A percentile compares a stretch with the other conserved stretches of the same genome.
phyloP scores from a whole-genome alignment of 768 basidiomycete genomes.

The Tricholoma furcatifolium region DNA sequence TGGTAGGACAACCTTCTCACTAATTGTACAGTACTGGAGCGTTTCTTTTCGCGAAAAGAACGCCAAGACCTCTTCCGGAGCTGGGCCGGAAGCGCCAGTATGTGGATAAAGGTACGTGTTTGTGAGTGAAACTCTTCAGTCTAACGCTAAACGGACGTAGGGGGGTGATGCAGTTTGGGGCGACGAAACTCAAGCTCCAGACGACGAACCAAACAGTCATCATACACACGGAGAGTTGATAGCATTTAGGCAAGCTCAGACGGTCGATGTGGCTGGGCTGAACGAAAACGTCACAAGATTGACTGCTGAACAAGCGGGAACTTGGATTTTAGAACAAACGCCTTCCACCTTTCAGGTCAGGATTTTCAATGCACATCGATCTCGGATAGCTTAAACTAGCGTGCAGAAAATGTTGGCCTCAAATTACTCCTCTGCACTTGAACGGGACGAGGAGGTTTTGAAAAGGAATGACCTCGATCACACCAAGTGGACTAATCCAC shows the following conservation, averaged over 20 bases:
- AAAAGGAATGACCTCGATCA: slow-evolving; percentile 69
- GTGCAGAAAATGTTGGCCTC: slow-evolving; percentile 71
- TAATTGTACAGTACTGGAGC: slow-evolving; percentile 58
- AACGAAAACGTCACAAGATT: slow-evolving; percentile 49
- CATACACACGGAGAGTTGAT: slow-evolving; percentile 83
- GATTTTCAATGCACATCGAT: not conserved
- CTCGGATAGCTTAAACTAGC: slow-evolving; percentile 1
- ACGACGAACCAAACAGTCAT: slow-evolving; percentile 54
- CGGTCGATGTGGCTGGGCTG: slow-evolving; percentile 21
- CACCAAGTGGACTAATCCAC: slow-evolving; percentile 90
- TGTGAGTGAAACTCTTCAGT: not conserved
- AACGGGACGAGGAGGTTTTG: slow-evolving; percentile 66
- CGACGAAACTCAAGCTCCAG: slow-evolving; percentile 69
- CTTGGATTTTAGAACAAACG: slow-evolving; percentile 83
- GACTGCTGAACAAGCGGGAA: slow-evolving; percentile 71
- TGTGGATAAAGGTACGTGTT: slow-evolving; percentile 86
- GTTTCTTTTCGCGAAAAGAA: slow-evolving; percentile 90
- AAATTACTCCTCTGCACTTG: slow-evolving; percentile 91
- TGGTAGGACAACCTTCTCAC: not conserved
- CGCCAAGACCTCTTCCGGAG: slow-evolving; percentile 87
- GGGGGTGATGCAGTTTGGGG: slow-evolving; percentile 89
- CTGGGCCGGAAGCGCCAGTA: slow-evolving; percentile 92
- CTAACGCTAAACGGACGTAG: slow-evolving; percentile 31
- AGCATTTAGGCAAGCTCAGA: slow-evolving; percentile 57
- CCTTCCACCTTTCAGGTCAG: slow-evolving; percentile 77